Evolutionary conservation across 2,329 filamentous ascomycete genomes (phyloP).

Genomic region (Tolypocladium inflatum): DNA sequence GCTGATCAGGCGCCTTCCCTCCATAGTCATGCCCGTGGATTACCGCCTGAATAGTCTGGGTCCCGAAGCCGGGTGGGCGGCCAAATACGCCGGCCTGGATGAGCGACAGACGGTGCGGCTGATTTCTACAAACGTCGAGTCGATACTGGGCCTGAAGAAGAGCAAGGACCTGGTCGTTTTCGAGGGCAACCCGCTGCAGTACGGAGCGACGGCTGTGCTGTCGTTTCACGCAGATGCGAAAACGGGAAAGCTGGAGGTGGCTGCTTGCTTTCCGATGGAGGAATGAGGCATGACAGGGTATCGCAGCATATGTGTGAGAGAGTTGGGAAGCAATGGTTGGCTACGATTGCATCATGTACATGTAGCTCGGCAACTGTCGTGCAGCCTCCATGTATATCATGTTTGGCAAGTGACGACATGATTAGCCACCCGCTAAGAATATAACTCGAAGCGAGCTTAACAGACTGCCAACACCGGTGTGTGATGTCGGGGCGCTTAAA

Average conservation of each 20-base stretch:
- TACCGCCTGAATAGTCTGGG: background rate
- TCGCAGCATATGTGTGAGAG: background rate
- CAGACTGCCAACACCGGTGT: background rate
- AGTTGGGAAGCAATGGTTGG: background rate
- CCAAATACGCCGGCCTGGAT: background rate
- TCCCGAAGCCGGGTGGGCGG: background rate
- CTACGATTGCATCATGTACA: background rate
- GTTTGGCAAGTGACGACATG: background rate
- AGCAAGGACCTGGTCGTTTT: constrained; percentile 30
- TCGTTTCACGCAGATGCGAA: constrained; percentile 20
- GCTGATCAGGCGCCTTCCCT: background rate
- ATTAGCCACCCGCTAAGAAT: too few relatives aligned
- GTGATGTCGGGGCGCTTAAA: background rate
- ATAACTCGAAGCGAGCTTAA: background rate
- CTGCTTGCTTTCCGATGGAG: constrained; percentile 12
- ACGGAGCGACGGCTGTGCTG: constrained; percentile 27
- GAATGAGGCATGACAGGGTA: background rate
- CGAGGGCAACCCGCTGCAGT: constrained; percentile 31
- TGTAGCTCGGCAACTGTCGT: background rate
- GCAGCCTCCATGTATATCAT: background rate
- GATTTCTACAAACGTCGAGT: constrained; percentile 29
- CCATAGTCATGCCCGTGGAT: background rate
- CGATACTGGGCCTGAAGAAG: constrained; percentile 25
- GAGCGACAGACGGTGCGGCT: constrained; percentile 19
- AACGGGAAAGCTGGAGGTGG: constrained; percentile 17